Base-by-base conservation (phyloP, 495 filamentous ascomycete genomes). In the Penicillium malachiteum region DNA sequence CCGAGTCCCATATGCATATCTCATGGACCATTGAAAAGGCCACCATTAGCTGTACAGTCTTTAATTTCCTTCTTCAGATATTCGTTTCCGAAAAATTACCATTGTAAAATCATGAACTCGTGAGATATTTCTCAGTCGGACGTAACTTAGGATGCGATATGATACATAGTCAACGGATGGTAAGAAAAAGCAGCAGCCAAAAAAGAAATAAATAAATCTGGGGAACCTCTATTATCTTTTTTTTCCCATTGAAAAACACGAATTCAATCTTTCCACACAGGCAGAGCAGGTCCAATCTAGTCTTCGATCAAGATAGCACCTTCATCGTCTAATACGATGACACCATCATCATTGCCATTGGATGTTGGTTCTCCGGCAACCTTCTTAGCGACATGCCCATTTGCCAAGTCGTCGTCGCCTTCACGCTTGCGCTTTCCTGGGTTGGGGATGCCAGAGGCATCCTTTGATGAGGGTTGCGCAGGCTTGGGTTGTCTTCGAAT, bases 251-350 rank as follows among this genome's bases (percentile, higher is more conserved):
- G 2, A 41, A 48, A 14, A 31, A 11, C 13, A 7, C 8, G 9
- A 7, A 7, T 7, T 16, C 10, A 38, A 12, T 34, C 35, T 14
- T 14, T 32, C 5, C 5, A 31, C 17, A 5, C 12, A 37, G 4
- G 5, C 16, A 2, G 51, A 39, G 5, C 9, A 5, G 13, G 12
- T 14, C 12, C 2, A 10, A 10, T n/a, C 35, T 55, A 63, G 67
- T 91, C 87, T 21, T 90, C 85, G 62, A 95, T 92, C 50, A 90
- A 62, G 58, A 95, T 92, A 8, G 86, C 84, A 17, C 87, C 88
- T 9, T 87, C 87, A 50, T 90, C 82, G 11, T 53, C 50, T n/a
- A 81, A 45, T 16, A 83, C 62, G 16, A 83, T 74, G 33, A 78
- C 60, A 26, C 73, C 64, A 38, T 70, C 64, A n/a, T 63, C 66